Base-by-base conservation (phyloP, 106 monocot species). In the Dioscorea dumetorum region DNA sequence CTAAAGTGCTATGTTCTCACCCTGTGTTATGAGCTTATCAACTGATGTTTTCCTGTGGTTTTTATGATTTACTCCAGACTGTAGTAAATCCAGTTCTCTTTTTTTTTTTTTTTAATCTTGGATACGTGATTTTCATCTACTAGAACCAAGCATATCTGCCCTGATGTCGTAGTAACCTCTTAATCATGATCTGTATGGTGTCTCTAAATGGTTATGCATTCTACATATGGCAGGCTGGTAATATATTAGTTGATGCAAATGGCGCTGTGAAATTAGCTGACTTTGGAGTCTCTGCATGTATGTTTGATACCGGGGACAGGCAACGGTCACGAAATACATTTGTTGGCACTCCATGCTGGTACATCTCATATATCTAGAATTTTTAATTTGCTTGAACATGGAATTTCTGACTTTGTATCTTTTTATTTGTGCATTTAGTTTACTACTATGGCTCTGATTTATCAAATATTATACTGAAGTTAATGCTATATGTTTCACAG, bases 321-420 rank as follows among this genome's bases (percentile, higher is more conserved):
- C 95, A 91, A 67, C 79, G 88, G 5, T 79, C 88, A 52, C 69
- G 95, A 75, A 95, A 95, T 68, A 95, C 91, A 19, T 95, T 95
- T 79, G 91, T 91, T 53, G 95, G 95, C 56, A 95, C 95, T 35
- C 95, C 95, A 67, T 95, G 95, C 86, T 95, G 95, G 94, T 94
- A 64, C 58, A 31, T 76, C 41, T 74, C 69, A 13, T 8, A 35
- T 28, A 11, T 28, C 20, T 51, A 24, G 12, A 34, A n/a, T 9
- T 61, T 64, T 8, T 3, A 15, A 16, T 54, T 54, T 54, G 17
- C 17, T 51, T 51, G 51, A 12, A 54, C 8, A 13, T 53, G 9
- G 22, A 5, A 49, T 56, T 6, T 31, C 18, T 22, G 16, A 33
- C 2, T 51, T 56, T 54, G n/a, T 59, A 63, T 1, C n/a, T 2